Percentiles rank a stretch among this genome's conserved stretches.
Conservation (phyloP, 208 protist species). For the Borovskyia barvae region DNA sequence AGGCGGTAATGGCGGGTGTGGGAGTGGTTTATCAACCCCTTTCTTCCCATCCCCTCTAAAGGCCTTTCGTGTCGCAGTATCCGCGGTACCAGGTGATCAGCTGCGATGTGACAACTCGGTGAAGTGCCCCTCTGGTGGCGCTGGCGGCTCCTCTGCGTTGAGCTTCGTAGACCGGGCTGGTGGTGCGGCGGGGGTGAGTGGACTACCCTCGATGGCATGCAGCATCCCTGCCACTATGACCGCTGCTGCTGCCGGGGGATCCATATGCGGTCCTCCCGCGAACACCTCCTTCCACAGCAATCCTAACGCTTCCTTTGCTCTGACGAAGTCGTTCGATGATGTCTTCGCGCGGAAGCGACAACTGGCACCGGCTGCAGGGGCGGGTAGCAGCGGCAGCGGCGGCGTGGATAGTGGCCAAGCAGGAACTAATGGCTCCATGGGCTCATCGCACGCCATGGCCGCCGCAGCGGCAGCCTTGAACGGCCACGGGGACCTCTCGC, state of each 20-base stretch:
- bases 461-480: constrained; percentile 1
- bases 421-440: not conserved
- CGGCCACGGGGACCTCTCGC: not conserved
- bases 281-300: constrained; percentile 5
- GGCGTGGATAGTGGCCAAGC: too few species aligned
- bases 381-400: not conserved
- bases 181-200: constrained; percentile 5
- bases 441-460: constrained; percentile 1
- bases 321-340: constrained; percentile 39
- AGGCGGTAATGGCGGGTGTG: not conserved
- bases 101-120: constrained; percentile 3
- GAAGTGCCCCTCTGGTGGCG: not conserved
- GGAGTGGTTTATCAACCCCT: not conserved
- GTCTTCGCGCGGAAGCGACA: constrained; percentile 18
- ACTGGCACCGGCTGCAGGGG: not conserved
- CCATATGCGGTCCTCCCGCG: not conserved
- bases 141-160: not conserved
- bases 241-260: not conserved
- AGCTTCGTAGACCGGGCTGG: constrained; percentile 2
- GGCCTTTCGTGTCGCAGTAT: constrained; percentile 33
- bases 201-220: constrained; percentile 1
- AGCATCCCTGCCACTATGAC: constrained; percentile 6
- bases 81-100: constrained; percentile 27
- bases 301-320: constrained; percentile 25
- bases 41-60: constrained; percentile 18